These are phyloP conservation scores for Cystofilobasidium macerans DNA, from an alignment of 768 basidiomycete species.

Conservation along the genomic window DNA sequence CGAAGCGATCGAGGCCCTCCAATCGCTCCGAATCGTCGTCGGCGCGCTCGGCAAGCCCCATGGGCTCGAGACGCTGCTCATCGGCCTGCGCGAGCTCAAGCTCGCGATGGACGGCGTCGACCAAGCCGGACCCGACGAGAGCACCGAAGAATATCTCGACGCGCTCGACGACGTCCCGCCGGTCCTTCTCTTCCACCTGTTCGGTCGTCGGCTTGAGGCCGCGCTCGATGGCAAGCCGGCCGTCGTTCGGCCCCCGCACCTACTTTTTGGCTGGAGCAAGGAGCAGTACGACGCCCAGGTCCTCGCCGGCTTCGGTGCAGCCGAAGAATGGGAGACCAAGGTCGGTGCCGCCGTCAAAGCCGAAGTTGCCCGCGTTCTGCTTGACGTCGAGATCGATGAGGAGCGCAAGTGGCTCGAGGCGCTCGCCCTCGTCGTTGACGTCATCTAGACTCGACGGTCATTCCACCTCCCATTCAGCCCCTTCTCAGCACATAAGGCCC, in stretches of 20 bases:
- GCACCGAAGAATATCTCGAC: constrained; percentile 9
- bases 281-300: constrained; percentile 16
- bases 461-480: no score
- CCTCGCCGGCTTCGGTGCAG: constrained; percentile 19
- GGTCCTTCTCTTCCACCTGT: constrained; percentile 24
- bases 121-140: neutral
- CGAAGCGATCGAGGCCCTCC: constrained; percentile 23
- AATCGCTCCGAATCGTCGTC: constrained; percentile 21
- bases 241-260: constrained; percentile 2
- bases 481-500: no score
- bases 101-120: neutral
- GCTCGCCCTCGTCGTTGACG: constrained; percentile 4
- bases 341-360: constrained; percentile 16
- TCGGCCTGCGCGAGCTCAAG: constrained; percentile 25
- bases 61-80: constrained; percentile 15
- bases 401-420: constrained; percentile 5
- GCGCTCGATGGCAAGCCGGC: neutral
- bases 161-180: constrained; percentile 26
- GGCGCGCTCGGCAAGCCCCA: constrained; percentile 8
- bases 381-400: neutral
- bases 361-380: neutral
- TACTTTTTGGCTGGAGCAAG: constrained; percentile 6
- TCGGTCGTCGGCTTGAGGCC: constrained; percentile 3
- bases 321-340: constrained; percentile 24
- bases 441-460: constrained; percentile 1